A percentile compares a stretch with the other conserved stretches of the same genome.
phyloP scores from a whole-genome alignment of 2,329 filamentous ascomycete species.

The Grosmannia penicillata region DNA sequence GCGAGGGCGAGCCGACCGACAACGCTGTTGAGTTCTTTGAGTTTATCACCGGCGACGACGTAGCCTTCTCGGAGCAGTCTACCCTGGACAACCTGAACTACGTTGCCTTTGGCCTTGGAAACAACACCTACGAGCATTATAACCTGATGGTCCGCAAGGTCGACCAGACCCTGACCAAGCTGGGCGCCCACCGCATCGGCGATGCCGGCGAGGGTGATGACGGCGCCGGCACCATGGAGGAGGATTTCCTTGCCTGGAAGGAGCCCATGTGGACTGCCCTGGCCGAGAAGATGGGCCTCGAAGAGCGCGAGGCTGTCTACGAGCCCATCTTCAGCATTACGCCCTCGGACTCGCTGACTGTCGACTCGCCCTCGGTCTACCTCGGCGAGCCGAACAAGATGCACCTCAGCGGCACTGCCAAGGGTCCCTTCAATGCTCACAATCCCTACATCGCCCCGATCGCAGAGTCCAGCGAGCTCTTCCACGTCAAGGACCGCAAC shows the following conservation, averaged over 20 bases:
- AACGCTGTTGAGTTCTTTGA: constrained; percentile 99
- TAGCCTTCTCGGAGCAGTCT: constrained; percentile 65
- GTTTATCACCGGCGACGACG: constrained; percentile 73
- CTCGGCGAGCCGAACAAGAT: constrained; percentile 93
- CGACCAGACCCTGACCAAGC: constrained; percentile 62
- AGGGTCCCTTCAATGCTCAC: constrained; percentile 88
- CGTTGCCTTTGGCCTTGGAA: constrained; percentile 89
- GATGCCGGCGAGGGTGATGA: constrained; percentile 91
- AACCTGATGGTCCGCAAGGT: constrained; percentile 96
- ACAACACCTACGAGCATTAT: constrained; percentile 99
- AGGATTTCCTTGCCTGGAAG: constrained; percentile 98
- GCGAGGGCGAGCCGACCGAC: constrained; percentile 95
- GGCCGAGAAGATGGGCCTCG: constrained; percentile 66
- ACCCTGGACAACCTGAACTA: constrained; percentile 77
- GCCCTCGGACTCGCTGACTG: constrained; percentile 58
- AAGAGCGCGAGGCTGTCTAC: constrained; percentile 93
- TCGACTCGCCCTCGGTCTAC: constrained; percentile 71
- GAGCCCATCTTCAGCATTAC: constrained; percentile 80
- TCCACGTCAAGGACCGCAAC: constrained; percentile 79
- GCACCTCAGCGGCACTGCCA: constrained; percentile 72
- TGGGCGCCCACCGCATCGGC: constrained; percentile 75
- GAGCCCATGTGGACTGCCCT: constrained; percentile 95
- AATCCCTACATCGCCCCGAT: constrained; percentile 96
- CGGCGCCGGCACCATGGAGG: constrained; percentile 97
- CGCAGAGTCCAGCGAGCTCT: constrained; percentile 77